Conservation (phyloP, 305 asterid genomes). For the Coffea humblotiana region DNA sequence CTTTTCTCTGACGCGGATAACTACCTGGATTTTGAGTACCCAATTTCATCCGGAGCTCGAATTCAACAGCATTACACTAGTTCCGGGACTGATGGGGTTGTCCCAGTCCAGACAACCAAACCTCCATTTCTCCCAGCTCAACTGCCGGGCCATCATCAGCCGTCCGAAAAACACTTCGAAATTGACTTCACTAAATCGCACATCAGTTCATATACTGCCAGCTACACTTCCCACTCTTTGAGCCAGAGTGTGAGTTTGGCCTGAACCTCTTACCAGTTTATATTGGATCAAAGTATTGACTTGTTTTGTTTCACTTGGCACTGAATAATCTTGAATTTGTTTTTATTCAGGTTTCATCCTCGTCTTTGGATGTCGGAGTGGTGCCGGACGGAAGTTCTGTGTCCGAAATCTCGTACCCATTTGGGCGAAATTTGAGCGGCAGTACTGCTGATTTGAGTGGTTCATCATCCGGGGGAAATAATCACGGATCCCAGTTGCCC, state of each 20-base stretch:
- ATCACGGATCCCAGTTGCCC: conserved; percentile 32
- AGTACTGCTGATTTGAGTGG: conserved; percentile 27
- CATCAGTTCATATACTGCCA: conserved; percentile 53
- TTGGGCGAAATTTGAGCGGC: conserved; percentile 24
- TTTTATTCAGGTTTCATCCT: conserved; percentile 66
- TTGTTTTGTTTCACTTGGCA: not conserved
- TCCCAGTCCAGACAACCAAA: conserved; percentile 60
- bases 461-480: conserved; percentile 8
- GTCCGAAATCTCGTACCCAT: conserved; percentile 59
- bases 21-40: conserved; percentile 64
- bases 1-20: conserved; percentile 57
- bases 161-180: conserved; percentile 53
- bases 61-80: conserved; percentile 17
- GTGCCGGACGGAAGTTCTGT: conserved; percentile 76
- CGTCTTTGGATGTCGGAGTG: conserved; percentile 78
- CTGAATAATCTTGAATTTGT: not conserved
- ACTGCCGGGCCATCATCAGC: conserved; percentile 21
- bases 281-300: not conserved
- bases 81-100: conserved; percentile 58
- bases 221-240: conserved; percentile 52
- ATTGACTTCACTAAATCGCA: conserved; percentile 66
- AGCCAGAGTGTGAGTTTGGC: conserved; percentile 63
- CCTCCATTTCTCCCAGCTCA: conserved; percentile 29
- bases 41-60: conserved; percentile 28
- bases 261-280: not conserved